phyloP scores from a whole-genome alignment of 208 protist genomes.

The Kentomonas sorsogonicus region DNA sequence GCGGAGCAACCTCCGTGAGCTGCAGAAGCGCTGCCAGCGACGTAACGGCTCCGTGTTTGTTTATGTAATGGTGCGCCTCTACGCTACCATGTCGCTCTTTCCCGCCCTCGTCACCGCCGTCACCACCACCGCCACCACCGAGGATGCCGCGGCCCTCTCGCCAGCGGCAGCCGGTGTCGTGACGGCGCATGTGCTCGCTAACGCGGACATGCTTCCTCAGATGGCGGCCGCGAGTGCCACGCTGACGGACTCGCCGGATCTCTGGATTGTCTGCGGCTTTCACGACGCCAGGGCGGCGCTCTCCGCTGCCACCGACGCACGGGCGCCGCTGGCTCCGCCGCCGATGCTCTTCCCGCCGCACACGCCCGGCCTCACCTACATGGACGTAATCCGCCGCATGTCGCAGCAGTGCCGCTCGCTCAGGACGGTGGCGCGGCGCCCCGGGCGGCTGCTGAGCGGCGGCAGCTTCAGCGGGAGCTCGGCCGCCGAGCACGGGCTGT shows the following conservation, averaged over 20 bases:
- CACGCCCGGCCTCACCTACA: not conserved
- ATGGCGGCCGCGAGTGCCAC: conserved; percentile 48
- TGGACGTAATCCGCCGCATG: not conserved
- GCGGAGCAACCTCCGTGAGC: conserved; percentile 10
- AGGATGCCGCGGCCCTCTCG: no score
- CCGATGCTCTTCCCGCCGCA: conserved; percentile 13
- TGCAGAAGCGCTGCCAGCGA: conserved; percentile 15
- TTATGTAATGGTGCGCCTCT: conserved; percentile 21
- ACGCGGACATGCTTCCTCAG: conserved; percentile 67
- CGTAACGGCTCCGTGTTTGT: conserved; percentile 10
- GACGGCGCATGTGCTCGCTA: conserved; percentile 49
- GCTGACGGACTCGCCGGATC: not conserved
- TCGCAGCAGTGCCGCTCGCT: conserved; percentile 2
- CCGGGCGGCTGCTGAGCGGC: not conserved
- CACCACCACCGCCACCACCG: not conserved
- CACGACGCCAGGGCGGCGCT: not conserved
- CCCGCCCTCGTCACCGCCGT: not conserved
- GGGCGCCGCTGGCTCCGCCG: not conserved
- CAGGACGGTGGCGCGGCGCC: conserved; percentile 7
- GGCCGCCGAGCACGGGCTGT: conserved; percentile 6
- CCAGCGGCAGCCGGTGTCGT: conserved; percentile 4
- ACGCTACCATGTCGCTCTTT: conserved; percentile 2
- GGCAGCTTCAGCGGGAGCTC: not conserved
- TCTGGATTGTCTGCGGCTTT: not conserved
- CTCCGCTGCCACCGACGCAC: conserved; percentile 1